Base-by-base conservation (phyloP, 805 yeast species). In the Ogataea pilisensis region DNA sequence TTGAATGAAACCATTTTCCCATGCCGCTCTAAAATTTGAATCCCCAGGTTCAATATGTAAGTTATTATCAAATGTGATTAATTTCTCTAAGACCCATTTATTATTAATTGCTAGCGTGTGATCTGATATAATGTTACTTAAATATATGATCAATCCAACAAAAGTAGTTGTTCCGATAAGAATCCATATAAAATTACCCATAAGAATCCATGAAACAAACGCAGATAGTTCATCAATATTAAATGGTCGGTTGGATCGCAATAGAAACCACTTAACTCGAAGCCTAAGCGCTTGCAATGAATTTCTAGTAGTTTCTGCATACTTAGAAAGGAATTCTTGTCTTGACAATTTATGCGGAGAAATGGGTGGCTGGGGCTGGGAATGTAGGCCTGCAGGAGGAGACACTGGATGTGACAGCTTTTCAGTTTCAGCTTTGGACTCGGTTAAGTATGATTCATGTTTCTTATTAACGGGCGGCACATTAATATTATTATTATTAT, bases 81-180 rank as follows among this genome's bases (percentile, higher is more conserved):
- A 51, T 29, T 58, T 59, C 45, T 45, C 53, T 16, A 64, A 36
- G 21, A 62, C 34, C 41, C 41, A 34, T 19, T 42, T 52, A 41
- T 53, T 56, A 20, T 55, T 50, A 30, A 58, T 35, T 32, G 49
- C 49, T 48, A 46, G 17, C 58, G 56, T 21, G 39, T 57, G 12
- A 21, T 32, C 33, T 18, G 41, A 32, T 8, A 38, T 14, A 16
- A 38, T 48, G 46, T 76, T 70, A 4, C 72, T 55, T 1, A 71
- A 49, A 50, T 75, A 74, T 53, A 76, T 64, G 6, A 70, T 45
- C 25, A 68, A 63, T 28, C 78, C 69, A 8, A 69, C 70, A 52
- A 76, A 76, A 1, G 81, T 76, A 8, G 82, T 76, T 3, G 82
- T 76, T 3, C 82, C 82, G 40, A 76, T 59, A 12, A 75, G 54